Evolutionary conservation across 2,329 filamentous ascomycete species (phyloP), one percentile per base, ranked within the genome.

Genomic region (Ophiostoma sp.): DNA sequence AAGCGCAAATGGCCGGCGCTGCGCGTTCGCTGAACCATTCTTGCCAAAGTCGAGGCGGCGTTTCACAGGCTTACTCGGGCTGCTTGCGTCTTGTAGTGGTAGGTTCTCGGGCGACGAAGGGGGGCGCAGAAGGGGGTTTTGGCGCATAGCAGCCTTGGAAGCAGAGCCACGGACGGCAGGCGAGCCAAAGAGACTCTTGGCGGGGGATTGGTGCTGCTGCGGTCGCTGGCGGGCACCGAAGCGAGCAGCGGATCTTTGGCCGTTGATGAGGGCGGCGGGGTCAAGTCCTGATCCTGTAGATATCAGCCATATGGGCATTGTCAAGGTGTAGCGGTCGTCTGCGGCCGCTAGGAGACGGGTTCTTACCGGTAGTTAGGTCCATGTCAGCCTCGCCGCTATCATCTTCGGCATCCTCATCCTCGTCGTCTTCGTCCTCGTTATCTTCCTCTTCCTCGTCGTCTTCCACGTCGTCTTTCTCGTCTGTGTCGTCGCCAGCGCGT

Each of bases 141-240:
- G 68, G 9, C 71, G 72, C 40, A 71, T 67, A 2, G 69, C 71
- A 1, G 60, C 64, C 64, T 60, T 64, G 40, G 64, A 52, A n/a
- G 66, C 58, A 8, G 65, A 64, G 12, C 64, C 64, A 65, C 72
- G 83, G 70, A 86, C 83, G 40, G 89, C 87, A 0, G 89, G 89
- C 2, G 84, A 86, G 12, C 81, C 79, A 40, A 87, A 80, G 45
- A 82, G 79, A 3, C 88, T 88, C 76, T 89, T 90, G 67, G 84
- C 81, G 0, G 89, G 89, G 2, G 88, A 90, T 42, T 12, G 63
- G 16, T 42, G 58, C 14, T 42, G 16, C 42, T 64, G 63, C 41
- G 18, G 62, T n/a, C 45, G 62, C 69, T 79, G 81, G 55, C 82
- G 81, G 9, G 83, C 72, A 73, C 85, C 78, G 18, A 79, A 76